phyloP scores from a whole-genome alignment of 1,284 basidiomycete species.

The Tylopilus sp. region DNA sequence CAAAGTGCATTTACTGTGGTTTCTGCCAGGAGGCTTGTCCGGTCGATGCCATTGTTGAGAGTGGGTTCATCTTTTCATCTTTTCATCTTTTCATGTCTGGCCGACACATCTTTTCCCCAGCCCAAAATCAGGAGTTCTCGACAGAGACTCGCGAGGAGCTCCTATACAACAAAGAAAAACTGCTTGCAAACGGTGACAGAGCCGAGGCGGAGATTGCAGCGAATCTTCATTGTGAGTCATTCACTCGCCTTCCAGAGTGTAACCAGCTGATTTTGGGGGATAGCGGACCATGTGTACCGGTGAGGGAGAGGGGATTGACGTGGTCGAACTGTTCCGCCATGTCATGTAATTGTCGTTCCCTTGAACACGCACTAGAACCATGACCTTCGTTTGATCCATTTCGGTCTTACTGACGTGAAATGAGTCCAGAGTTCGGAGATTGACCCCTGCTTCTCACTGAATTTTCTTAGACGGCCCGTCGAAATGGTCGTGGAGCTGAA shows the following conservation, averaged over 20 bases:
- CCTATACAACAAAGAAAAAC: slow-evolving; percentile 98
- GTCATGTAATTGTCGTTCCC: slow-evolving; percentile 27
- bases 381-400: neutral
- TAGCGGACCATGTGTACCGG: slow-evolving; percentile 66
- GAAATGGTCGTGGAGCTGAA: slow-evolving; percentile 1
- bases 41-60: slow-evolving; percentile 99
- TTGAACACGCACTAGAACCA: slow-evolving; percentile 7
- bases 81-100: neutral
- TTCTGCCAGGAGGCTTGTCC: slow-evolving; percentile 99
- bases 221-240: slow-evolving; percentile 75
- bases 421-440: neutral
- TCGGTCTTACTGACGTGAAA: neutral
- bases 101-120: slow-evolving; percentile 42
- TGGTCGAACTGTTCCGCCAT: slow-evolving; percentile 11
- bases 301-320: slow-evolving; percentile 32
- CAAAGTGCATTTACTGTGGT: slow-evolving; percentile 96
- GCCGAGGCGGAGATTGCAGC: slow-evolving; percentile 97
- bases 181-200: slow-evolving; percentile 92
- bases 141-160: slow-evolving; percentile 99
- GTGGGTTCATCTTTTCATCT: slow-evolving; percentile 49
- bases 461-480: neutral
- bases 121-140: slow-evolving; percentile 94
- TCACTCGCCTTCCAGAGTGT: slow-evolving; percentile 3
- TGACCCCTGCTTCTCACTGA: neutral
- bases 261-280: slow-evolving; percentile 11